phyloP scores from a whole-genome alignment of 768 basidiomycete genomes.

The Boletus sp. region DNA sequence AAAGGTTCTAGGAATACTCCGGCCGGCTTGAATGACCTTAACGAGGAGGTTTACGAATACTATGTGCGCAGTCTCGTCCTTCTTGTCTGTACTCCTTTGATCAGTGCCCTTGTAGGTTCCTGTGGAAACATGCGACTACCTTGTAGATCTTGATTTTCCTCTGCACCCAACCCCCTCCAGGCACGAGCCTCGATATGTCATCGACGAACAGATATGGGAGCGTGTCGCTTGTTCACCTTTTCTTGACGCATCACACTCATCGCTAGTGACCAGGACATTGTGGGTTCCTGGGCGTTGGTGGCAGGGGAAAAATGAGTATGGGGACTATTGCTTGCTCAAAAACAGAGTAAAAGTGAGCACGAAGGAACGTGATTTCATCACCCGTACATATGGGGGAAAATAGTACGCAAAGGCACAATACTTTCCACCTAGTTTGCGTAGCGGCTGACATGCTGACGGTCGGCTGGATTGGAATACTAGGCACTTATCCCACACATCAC shows the following conservation, averaged over 20 bases:
- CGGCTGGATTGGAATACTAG: constrained; percentile 20
- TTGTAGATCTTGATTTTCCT: constrained; percentile 89
- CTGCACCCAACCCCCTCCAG: constrained; percentile 49
- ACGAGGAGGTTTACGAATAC: constrained; percentile 70
- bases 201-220: constrained; percentile 70
- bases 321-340: constrained; percentile 87
- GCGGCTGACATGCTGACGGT: constrained; percentile 19
- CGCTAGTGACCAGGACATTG: constrained; percentile 67
- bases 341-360: constrained; percentile 41
- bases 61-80: constrained; percentile 55
- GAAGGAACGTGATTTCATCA: constrained; percentile 24
- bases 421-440: constrained; percentile 1
- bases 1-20: constrained; percentile 62
- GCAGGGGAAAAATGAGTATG: constrained; percentile 70
- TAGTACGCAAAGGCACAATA: constrained; percentile 8
- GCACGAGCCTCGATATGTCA: constrained; percentile 78
- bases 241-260: constrained; percentile 76
- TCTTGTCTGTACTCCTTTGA: constrained; percentile 1
- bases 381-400: constrained; percentile 5
- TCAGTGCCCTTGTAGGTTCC: constrained; percentile 49
- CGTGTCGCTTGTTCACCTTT: constrained; percentile 77
- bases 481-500: neutral
- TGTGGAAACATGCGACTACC: constrained; percentile 75
- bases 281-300: constrained; percentile 76
- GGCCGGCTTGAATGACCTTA: constrained; percentile 79